Evolutionary conservation across 2,329 filamentous ascomycete species (phyloP), one percentile per base, ranked within the genome.

Genomic region (Lasiodiplodia theobromae): DNA sequence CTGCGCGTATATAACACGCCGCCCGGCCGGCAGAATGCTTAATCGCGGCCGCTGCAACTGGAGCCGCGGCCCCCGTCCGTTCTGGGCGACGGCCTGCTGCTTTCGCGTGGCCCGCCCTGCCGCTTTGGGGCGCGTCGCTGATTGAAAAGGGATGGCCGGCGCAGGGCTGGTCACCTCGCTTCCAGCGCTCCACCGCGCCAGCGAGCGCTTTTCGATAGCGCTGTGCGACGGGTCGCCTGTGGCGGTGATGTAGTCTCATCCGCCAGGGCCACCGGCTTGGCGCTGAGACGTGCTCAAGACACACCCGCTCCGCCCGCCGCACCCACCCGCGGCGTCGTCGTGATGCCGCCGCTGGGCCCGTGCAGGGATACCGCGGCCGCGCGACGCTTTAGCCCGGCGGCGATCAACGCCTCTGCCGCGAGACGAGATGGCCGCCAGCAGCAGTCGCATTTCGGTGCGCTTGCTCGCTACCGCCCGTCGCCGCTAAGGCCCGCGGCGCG

Each of bases 381-480:
- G n/a, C 56, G 44, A 63, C 60, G 60, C 60, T 52, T 52, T 51
- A 51, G 65, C 65, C 65, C 53, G 44, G 65, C 54, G 65, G 34
- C 65, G 65, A 67, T 67, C 65, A 67, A 67, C 66, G 66, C 66
- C 66, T 63, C 57, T 62, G 56, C 66, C 56, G 66, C 66, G 51
- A 68, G 49, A 62, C 38, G 60, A 64, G 60, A 64, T 64, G 60
- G 28, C 47, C 58, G 25, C 51, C 63, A 47, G 49, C 63, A 66
- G 23, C 47, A 54, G 49, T 66, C 49, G 62, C 62, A 66, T 66
- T 66, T 44, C 34, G 58, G 44, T 57, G 54, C 34, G 18, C 54
- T 34, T 34, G 38, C 58, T 16, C 21, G 21, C 38, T 63, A 34
- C 28, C 34, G 40, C 38, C 60, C 44, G 44, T 47, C 18, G 44